Conservation (phyloP, 2,329 filamentous ascomycete species). For the Chrysoporthe austroafricana region DNA sequence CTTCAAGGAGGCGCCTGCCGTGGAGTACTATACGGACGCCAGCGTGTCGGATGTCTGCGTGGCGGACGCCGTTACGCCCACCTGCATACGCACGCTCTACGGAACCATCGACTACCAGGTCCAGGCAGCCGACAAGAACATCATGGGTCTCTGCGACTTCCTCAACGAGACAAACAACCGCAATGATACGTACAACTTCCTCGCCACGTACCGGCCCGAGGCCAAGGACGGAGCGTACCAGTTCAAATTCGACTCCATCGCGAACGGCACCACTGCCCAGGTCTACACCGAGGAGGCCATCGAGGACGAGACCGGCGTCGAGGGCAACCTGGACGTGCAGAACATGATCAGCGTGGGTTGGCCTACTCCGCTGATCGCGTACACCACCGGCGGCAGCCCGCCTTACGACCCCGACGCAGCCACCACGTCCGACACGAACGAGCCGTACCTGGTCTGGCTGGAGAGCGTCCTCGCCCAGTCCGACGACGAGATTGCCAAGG, state of each 20-base stretch:
- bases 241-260: constrained; percentile 41
- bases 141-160: constrained; percentile 51
- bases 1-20: constrained; percentile 35
- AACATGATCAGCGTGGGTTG: constrained; percentile 38
- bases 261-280: constrained; percentile 37
- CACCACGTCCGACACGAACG: constrained; percentile 37
- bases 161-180: constrained; percentile 53
- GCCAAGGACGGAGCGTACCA: constrained; percentile 38
- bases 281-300: constrained; percentile 35
- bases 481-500: constrained; percentile 58
- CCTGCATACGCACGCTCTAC: constrained; percentile 50
- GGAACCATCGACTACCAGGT: constrained; percentile 55
- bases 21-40: constrained; percentile 40
- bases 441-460: constrained; percentile 48
- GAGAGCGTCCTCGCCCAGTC: constrained; percentile 58
- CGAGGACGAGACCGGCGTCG: constrained; percentile 42
- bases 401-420: constrained; percentile 32
- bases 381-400: constrained; percentile 39
- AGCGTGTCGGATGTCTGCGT: constrained; percentile 47
- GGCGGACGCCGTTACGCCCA: constrained; percentile 49
- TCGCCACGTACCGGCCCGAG: constrained; percentile 43
- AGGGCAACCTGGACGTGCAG: constrained; percentile 69
- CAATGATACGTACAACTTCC: constrained; percentile 42
- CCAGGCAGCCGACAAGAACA: constrained; percentile 45
- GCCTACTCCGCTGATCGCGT: constrained; percentile 38